Conservation (phyloP, 495 filamentous ascomycete species). For the Hyaloscypha bicolor region DNA sequence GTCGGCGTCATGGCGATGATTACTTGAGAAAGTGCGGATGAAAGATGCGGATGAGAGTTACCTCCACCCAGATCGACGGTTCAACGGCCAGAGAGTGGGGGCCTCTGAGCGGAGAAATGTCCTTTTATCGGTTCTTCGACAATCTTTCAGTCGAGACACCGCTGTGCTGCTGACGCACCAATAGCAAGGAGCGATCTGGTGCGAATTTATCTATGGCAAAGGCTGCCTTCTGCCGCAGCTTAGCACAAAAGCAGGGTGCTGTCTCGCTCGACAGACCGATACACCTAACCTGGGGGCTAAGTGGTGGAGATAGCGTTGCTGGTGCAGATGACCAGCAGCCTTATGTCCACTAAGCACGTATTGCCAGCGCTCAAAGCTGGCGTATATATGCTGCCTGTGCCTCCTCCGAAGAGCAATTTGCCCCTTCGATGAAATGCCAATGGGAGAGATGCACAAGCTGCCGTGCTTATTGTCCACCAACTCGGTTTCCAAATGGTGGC, state of each 20-base stretch:
- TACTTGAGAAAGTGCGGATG: slow-evolving; percentile 6
- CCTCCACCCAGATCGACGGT: slow-evolving; percentile 3
- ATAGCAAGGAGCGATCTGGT: slow-evolving; percentile 9
- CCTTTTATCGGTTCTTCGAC: not conserved
- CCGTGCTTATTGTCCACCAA: slow-evolving; percentile 4
- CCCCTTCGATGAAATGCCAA: slow-evolving; percentile 22
- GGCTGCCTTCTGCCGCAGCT: slow-evolving; percentile 8
- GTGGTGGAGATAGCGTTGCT: slow-evolving; percentile 28
- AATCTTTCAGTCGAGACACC: not conserved
- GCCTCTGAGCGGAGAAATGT: not conserved
- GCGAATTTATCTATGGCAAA: slow-evolving; percentile 8
- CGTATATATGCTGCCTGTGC: slow-evolving; percentile 29
- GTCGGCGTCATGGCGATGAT: slow-evolving; percentile 74
- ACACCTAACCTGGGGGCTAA: slow-evolving; percentile 24
- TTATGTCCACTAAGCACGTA: slow-evolving; percentile 31
- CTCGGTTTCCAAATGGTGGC: not conserved
- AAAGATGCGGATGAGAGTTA: slow-evolving; percentile 6
- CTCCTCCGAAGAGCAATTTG: slow-evolving; percentile 15
- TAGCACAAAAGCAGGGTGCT: slow-evolving; percentile 12
- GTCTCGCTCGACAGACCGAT: slow-evolving; percentile 16
- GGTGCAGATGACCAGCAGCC: slow-evolving; percentile 31
- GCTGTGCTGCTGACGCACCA: not conserved
- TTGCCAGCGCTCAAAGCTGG: slow-evolving; percentile 11
- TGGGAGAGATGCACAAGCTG: slow-evolving; percentile 3
- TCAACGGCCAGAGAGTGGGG: slow-evolving; percentile 4